Evolutionary conservation across 169 alveolate genomes (phyloP).

Genomic region (Plasmodium vivax): DNA sequence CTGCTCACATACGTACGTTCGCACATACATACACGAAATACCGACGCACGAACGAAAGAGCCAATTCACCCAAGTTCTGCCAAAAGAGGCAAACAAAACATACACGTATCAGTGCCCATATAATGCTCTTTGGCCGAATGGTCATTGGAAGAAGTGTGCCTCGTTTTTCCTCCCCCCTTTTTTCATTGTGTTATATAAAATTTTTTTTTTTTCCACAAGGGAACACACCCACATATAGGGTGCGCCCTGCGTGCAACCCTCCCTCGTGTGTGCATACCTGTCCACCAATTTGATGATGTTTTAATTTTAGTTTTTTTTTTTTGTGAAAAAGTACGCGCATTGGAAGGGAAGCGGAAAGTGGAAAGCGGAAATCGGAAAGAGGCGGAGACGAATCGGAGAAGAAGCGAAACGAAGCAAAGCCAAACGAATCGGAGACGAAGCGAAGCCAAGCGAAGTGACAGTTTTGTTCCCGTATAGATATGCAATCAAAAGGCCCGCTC

Average conservation of each 20-base stretch:
- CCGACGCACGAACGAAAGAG: not conserved
- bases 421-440: not conserved
- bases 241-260: not conserved
- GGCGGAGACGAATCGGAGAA: not conserved
- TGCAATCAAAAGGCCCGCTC: not conserved
- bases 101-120: not conserved
- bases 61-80: not conserved
- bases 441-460: not conserved
- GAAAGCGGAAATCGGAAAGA: too few relatives aligned
- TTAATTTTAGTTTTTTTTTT: not conserved
- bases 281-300: not conserved
- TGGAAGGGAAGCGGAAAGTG: not conserved
- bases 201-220: not conserved
- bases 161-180: not conserved
- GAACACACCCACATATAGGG: not conserved
- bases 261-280: not conserved
- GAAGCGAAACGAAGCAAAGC: too few relatives aligned
- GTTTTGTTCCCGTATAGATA: not conserved
- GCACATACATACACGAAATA: not conserved
- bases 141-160: not conserved
- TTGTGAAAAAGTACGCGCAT: constrained; percentile 4
- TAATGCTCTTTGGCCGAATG: not conserved
- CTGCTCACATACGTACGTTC: not conserved
- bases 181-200: constrained; percentile 4
- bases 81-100: not conserved